Percentiles rank a stretch among this genome's conserved stretches.
These are phyloP conservation scores for Salix suchowensis DNA, from an alignment of 345 rosid species.

Conservation along the genomic window DNA sequence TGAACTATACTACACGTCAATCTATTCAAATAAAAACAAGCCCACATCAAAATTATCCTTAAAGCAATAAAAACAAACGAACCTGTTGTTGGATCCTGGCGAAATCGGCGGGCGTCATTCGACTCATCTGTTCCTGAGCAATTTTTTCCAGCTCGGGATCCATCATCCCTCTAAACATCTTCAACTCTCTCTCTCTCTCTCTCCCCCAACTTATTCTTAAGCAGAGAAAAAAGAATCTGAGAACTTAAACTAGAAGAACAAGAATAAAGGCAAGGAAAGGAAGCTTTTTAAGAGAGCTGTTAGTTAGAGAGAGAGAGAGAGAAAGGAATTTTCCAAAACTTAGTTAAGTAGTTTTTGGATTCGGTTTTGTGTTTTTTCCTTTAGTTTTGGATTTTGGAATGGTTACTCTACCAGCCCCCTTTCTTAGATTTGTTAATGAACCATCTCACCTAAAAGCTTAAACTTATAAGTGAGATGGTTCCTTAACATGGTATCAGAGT, in stretches of 20 bases:
- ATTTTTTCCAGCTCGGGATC: slow-evolving; percentile 86
- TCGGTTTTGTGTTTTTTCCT: too few relatives aligned
- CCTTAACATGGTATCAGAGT: too few relatives aligned
- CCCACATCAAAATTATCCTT: background rate
- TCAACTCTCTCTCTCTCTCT: background rate
- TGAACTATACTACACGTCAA: background rate
- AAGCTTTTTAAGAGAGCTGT: background rate
- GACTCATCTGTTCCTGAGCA: slow-evolving; percentile 97
- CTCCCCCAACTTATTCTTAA: background rate
- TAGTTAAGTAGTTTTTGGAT: background rate
- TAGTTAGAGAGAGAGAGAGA: background rate
- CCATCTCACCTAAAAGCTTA: too few relatives aligned
- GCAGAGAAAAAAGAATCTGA: background rate
- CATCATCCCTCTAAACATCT: slow-evolving; percentile 78
- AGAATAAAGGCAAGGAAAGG: background rate
- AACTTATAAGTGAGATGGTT: too few relatives aligned
- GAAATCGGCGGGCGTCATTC: slow-evolving; percentile 81
- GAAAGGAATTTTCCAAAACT: background rate
- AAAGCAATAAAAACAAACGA: background rate
- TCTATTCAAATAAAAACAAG: background rate
- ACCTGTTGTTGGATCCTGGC: slow-evolving; percentile 41
- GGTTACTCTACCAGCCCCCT: too few relatives aligned
- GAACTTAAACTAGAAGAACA: background rate
- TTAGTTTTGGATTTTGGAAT: too few relatives aligned
- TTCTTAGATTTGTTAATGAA: too few relatives aligned